Evolutionary conservation across 73 alveolate species (phyloP).

Genomic region (Paramecium tetraurelia): DNA sequence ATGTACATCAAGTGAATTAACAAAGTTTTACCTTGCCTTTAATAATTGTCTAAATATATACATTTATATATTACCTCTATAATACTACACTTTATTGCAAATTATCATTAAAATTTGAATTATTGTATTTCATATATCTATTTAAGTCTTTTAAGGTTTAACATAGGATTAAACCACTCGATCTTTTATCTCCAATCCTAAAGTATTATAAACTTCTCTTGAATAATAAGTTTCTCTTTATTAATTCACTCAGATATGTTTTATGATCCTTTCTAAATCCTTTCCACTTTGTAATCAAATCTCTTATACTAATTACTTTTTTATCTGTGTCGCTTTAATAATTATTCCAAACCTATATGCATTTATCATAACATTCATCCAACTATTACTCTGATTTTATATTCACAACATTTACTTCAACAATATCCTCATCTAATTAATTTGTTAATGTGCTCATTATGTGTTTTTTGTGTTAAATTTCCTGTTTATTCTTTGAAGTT

Average conservation of each 20-base stretch:
- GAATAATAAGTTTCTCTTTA: neutral
- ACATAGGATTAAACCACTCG: neutral
- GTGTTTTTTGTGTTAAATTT: neutral
- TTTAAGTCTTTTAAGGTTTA: neutral
- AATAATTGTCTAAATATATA: neutral
- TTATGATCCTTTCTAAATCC: neutral
- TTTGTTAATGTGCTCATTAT: neutral
- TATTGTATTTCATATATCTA: neutral
- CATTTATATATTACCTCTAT: neutral
- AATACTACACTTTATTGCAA: neutral
- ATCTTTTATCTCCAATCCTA: neutral
- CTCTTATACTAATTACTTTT: neutral
- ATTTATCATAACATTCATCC: neutral
- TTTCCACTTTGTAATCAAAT: neutral
- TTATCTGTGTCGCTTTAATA: neutral
- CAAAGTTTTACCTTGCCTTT: neutral
- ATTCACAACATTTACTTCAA: neutral
- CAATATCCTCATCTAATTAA: neutral
- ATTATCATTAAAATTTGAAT: neutral
- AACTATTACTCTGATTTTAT: neutral
- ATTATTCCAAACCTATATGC: neutral
- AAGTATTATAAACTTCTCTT: neutral
- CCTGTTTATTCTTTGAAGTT: neutral
- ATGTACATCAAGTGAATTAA: neutral
- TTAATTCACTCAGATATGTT: neutral